Conservation (phyloP, 176 grass and related monocot species). For the Melocanna baccifera region DNA sequence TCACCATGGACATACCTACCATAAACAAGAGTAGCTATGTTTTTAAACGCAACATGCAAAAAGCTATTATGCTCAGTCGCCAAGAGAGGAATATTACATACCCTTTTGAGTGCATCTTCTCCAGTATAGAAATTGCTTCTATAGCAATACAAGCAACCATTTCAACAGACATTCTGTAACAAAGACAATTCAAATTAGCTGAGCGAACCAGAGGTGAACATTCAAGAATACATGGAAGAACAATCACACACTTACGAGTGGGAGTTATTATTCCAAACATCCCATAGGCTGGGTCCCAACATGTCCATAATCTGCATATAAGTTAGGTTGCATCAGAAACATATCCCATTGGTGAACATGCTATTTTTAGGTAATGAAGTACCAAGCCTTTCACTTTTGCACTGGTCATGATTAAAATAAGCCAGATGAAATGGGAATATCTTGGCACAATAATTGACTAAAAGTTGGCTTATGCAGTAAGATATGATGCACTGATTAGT, state of each 20-base stretch:
- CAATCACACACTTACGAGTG: conserved; percentile 59
- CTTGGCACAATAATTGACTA: background rate
- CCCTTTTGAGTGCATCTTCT: conserved; percentile 95
- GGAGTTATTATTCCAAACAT: conserved; percentile 95
- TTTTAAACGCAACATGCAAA: conserved; percentile 24
- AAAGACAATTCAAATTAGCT: background rate
- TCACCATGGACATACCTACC: conserved; percentile 89
- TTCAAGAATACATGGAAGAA: conserved; percentile 1
- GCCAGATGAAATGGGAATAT: background rate
- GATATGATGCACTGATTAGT: background rate
- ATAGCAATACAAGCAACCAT: conserved; percentile 99
- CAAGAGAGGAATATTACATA: conserved; percentile 23
- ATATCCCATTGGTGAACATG: background rate
- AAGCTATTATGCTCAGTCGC: conserved; percentile 11
- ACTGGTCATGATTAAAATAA: conserved; percentile 12
- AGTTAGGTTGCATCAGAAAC: conserved; percentile 16
- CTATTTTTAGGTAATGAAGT: conserved; percentile 15
- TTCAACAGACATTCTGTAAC: conserved; percentile 84
- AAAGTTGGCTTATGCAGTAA: background rate
- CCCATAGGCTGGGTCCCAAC: conserved; percentile 91
- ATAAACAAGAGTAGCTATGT: conserved; percentile 26
- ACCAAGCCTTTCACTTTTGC: conserved; percentile 5
- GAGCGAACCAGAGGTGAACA: conserved; percentile 1
- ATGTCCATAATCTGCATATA: conserved; percentile 85
- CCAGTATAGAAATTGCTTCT: conserved; percentile 90